Evolutionary conservation across 805 yeast species (phyloP).

Genomic region (Starmerella bombicola): DNA sequence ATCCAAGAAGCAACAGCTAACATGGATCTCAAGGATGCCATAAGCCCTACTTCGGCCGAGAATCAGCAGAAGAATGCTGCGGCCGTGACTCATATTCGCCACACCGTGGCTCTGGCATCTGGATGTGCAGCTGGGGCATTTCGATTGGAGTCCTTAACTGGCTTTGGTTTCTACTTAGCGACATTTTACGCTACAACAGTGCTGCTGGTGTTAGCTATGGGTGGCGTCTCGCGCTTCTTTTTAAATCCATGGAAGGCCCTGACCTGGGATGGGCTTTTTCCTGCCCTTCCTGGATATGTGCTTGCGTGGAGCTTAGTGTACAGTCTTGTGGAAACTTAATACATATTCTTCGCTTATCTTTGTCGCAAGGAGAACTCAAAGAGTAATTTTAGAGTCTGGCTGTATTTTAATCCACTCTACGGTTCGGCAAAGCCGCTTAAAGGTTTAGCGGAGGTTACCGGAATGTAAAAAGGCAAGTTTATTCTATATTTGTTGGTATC

Average conservation of each 20-base stretch:
- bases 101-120: constrained; percentile 37
- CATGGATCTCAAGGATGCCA: constrained; percentile 9
- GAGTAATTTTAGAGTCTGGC: too few species aligned
- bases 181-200: constrained; percentile 22
- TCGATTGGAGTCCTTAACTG: constrained; percentile 38
- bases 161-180: constrained; percentile 36
- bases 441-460: too few species aligned
- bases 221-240: constrained; percentile 7
- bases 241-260: constrained; percentile 7
- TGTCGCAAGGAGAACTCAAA: too few species aligned
- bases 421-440: too few species aligned
- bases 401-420: too few species aligned
- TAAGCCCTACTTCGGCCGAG: constrained; percentile 5
- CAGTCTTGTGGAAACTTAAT: constrained; percentile 16
- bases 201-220: constrained; percentile 1
- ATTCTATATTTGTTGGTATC: too few species aligned
- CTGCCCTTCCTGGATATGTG: constrained; percentile 19
- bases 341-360: too few species aligned
- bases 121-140: constrained; percentile 48
- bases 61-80: constrained; percentile 8
- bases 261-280: constrained; percentile 11
- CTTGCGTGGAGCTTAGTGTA: constrained; percentile 23
- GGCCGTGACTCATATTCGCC: constrained; percentile 28
- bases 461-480: too few species aligned
- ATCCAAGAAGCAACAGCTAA: too few species aligned